Evolutionary conservation across 179 eudicot species (phyloP), one percentile per base, ranked within the genome.

Genomic region (Carnegiea gigantea): DNA sequence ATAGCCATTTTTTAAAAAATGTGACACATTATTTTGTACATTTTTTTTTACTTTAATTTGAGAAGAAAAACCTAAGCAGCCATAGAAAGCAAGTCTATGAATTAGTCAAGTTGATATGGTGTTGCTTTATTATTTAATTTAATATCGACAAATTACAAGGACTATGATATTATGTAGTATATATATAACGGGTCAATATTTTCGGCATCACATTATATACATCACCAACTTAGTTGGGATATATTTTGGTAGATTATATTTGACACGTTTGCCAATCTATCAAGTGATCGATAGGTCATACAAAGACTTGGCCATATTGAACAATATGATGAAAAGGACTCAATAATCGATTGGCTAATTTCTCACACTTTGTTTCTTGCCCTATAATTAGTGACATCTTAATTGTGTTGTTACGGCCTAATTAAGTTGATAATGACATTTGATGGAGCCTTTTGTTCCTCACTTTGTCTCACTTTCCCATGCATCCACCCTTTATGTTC

Each of bases 361-460:
- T 62, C 68, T 23, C 68, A 51, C 14, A 51, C 57, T 51, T n/a
- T 10, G 18, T 9, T 62, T n/a, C 40, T 28, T 67, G 72, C 72
- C 9, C 40, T 12, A 67, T 62, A 62, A 62, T 62, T n/a, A 28
- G 72, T 28, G 40, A 12, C 71, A 28, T 28, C 40, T 62, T 11
- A 6, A 24, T 57, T 57, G 62, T 57, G n/a, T n/a, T 62, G 30
- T 51, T 51, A 72, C 51, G 54, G 53, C 30, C 23, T 36, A 72
- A 40, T 33, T 33, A 40, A 6, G 24, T 72, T 73, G 76, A 73
- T 73, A 40, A 21, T 73, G 76, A 73, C 76, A 73, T 73, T 73
- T 73, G 53, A 73, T 73, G 54, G 76, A 44, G 24, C 7, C 76
- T 73, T 43, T 20, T 72, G 26, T 18, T 70, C 6, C 43, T 38